A percentile compares a stretch with the other conserved stretches of the same genome.
Conservation (phyloP, 805 yeast genomes). For the Henningerozyma blattae region DNA sequence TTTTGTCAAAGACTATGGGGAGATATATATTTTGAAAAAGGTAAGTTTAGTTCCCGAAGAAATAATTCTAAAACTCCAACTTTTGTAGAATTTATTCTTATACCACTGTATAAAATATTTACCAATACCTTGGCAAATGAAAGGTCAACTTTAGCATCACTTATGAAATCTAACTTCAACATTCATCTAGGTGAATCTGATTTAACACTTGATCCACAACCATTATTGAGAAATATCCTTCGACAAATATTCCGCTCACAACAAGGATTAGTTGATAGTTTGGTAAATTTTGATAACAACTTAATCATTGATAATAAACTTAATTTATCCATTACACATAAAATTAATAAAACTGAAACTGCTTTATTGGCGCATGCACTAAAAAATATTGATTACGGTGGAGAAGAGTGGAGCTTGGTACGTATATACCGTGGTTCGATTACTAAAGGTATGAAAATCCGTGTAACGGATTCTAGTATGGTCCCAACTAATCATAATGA, state of each 20-base stretch:
- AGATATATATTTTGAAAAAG: conserved; percentile 37
- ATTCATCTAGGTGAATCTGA: conserved; percentile 29
- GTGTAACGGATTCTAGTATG: conserved; percentile 35
- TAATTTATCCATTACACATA: too few relatives aligned
- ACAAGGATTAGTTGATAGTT: conserved; percentile 43
- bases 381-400: conserved; percentile 48
- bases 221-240: conserved; percentile 45
- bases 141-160: conserved; percentile 29
- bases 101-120: conserved; percentile 70
- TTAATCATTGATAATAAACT: too few relatives aligned
- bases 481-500: background rate
- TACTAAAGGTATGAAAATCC: conserved; percentile 33
- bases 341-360: background rate
- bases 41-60: conserved; percentile 33
- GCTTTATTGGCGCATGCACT: conserved; percentile 36
- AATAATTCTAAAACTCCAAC: conserved; percentile 25
- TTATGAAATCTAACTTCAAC: conserved; percentile 39
- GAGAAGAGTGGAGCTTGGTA: conserved; percentile 41
- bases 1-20: conserved; percentile 70
- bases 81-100: conserved; percentile 54
- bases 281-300: too few relatives aligned
- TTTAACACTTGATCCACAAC: conserved; percentile 43
- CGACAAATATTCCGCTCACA: conserved; percentile 39
- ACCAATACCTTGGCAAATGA: conserved; percentile 47
- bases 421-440: conserved; percentile 54